phyloP scores from a whole-genome alignment of 2,329 filamentous ascomycete genomes.

The Verticillium longisporum region DNA sequence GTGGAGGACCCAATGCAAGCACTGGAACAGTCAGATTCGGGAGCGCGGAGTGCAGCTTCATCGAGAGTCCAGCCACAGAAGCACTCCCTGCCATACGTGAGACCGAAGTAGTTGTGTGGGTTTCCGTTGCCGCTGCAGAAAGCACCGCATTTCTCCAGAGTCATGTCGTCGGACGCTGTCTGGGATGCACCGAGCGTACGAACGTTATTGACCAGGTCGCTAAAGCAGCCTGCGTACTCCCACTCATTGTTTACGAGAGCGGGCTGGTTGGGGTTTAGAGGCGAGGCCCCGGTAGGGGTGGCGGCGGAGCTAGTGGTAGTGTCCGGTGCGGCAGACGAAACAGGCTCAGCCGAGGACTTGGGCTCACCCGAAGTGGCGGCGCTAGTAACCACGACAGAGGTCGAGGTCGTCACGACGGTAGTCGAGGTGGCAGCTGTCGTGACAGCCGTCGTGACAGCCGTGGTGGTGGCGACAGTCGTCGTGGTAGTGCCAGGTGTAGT shows the following conservation, averaged over 20 bases:
- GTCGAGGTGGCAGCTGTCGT: neutral
- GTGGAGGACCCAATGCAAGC: slow-evolving; percentile 8
- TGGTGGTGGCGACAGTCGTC: slow-evolving; percentile 7
- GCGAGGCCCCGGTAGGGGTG: neutral
- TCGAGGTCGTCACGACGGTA: neutral
- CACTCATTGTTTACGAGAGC: slow-evolving; percentile 8
- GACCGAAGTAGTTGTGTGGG: slow-evolving; percentile 17
- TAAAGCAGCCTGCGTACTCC: slow-evolving; percentile 17
- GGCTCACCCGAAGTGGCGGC: neutral
- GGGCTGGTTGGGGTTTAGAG: slow-evolving; percentile 5
- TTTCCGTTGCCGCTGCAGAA: slow-evolving; percentile 15
- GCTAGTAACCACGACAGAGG: neutral
- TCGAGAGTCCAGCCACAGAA: slow-evolving; percentile 14
- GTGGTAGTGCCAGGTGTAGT: slow-evolving; percentile 15
- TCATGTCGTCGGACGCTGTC: slow-evolving; percentile 13
- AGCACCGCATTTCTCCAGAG: slow-evolving; percentile 15
- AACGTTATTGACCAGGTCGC: slow-evolving; percentile 13
- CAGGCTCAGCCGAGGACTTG: neutral
- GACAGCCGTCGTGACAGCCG: neutral
- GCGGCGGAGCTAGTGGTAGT: neutral
- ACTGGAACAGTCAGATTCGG: slow-evolving; percentile 13
- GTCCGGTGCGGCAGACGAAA: neutral
- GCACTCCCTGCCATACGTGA: slow-evolving; percentile 16
- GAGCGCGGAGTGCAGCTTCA: slow-evolving; percentile 4
- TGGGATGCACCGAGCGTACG: slow-evolving; percentile 8